Conservation (phyloP, 169 alveolate genomes). For the Plasmodium billcollinsi region DNA sequence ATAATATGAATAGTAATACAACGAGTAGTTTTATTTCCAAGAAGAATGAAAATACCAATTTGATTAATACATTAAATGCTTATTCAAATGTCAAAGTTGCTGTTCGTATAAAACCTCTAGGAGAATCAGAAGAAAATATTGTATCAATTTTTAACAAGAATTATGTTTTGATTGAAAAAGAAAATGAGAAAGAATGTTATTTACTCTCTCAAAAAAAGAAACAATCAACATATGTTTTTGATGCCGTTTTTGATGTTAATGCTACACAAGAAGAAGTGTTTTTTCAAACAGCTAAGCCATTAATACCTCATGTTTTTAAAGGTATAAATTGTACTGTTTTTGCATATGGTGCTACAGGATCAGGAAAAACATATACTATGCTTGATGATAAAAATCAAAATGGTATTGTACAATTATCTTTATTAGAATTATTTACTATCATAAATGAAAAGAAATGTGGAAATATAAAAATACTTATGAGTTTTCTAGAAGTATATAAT, state of each 20-base stretch:
- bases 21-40: neutral
- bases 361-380: conserved; percentile 99
- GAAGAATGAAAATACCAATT: conserved; percentile 23
- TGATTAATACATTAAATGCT: conserved; percentile 54
- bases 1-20: neutral
- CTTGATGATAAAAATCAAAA: conserved; percentile 93
- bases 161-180: conserved; percentile 63
- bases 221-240: conserved; percentile 92
- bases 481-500: conserved; percentile 96
- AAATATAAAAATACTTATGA: conserved; percentile 84
- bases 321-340: conserved; percentile 96
- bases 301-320: conserved; percentile 91
- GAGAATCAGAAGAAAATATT: conserved; percentile 63
- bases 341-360: conserved; percentile 99
- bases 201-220: conserved; percentile 87
- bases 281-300: conserved; percentile 90
- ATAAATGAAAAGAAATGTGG: conserved; percentile 76
- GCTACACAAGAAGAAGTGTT: conserved; percentile 90
- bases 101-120: conserved; percentile 68
- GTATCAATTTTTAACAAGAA: conserved; percentile 72
- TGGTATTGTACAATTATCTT: conserved; percentile 94
- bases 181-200: conserved; percentile 79
- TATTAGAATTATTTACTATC: conserved; percentile 89
- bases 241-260: conserved; percentile 92
- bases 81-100: conserved; percentile 75